These are phyloP conservation scores for Aciculosporium take DNA, from an alignment of 2,329 filamentous ascomycete genomes.

Conservation along the genomic window DNA sequence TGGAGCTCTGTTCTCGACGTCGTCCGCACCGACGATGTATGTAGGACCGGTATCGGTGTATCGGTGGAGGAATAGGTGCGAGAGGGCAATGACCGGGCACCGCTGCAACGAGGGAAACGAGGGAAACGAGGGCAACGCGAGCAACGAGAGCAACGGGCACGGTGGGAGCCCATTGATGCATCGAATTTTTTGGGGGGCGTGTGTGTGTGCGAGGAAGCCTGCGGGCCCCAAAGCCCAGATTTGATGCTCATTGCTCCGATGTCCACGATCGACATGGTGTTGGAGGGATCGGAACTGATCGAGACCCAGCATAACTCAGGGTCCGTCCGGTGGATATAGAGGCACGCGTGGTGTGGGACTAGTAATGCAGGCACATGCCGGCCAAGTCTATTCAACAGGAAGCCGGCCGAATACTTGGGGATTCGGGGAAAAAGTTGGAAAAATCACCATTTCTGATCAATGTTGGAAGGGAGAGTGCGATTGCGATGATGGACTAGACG, in stretches of 20 bases:
- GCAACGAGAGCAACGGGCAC: background rate
- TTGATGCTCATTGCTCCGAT: slow-evolving; percentile 21
- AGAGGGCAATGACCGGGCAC: slow-evolving; percentile 3
- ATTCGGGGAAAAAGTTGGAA: no score
- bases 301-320: slow-evolving; percentile 13
- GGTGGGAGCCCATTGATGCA: background rate
- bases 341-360: background rate
- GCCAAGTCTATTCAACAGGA: background rate
- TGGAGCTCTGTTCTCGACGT: background rate
- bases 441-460: no score
- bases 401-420: background rate
- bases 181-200: no score
- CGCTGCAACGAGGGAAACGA: background rate
- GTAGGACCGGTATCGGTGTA: no score
- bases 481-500: no score
- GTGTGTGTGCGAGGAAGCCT: background rate
- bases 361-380: background rate
- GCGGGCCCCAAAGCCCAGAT: slow-evolving; percentile 13
- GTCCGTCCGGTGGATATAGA: slow-evolving; percentile 8
- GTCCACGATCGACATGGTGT: slow-evolving; percentile 13
- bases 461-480: no score
- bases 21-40: background rate
- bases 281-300: slow-evolving; percentile 17
- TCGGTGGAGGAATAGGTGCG: background rate
- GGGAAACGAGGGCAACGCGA: background rate